These are phyloP conservation scores for Coleophoma eucalyptorum DNA, from an alignment of 2,329 filamentous ascomycete genomes.

Conservation along the genomic window DNA sequence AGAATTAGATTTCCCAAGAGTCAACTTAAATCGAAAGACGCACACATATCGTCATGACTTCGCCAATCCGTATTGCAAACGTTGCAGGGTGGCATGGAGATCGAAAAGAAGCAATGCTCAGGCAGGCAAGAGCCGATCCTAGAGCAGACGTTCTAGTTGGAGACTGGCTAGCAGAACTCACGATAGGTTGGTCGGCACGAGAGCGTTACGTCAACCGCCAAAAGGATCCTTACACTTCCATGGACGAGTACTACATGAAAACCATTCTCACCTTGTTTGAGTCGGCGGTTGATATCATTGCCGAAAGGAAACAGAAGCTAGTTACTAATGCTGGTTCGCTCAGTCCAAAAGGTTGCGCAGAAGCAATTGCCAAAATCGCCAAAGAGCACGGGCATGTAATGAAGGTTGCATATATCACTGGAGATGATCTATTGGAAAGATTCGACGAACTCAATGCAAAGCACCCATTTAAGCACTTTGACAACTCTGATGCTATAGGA, in stretches of 20 bases:
- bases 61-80: no score
- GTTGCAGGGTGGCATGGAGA: no score
- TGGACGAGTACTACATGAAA: slow-evolving; percentile 27
- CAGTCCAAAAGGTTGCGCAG: slow-evolving; percentile 2
- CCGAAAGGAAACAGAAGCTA: slow-evolving; percentile 2
- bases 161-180: slow-evolving; percentile 24
- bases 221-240: slow-evolving; percentile 20
- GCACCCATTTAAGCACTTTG: neutral
- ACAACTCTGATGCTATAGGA: neutral
- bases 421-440: neutral
- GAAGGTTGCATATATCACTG: slow-evolving; percentile 1
- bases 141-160: slow-evolving; percentile 20
- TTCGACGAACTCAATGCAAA: neutral
- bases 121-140: no score
- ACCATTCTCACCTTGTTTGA: slow-evolving; percentile 25
- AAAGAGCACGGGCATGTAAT: neutral
- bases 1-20: no score
- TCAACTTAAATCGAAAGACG: no score
- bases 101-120: no score
- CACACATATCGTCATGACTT: no score
- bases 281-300: neutral
- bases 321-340: slow-evolving; percentile 4
- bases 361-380: neutral
- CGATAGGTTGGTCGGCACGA: slow-evolving; percentile 29
- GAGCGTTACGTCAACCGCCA: no score